Evolutionary conservation across 164 flowering plant species (phyloP).

Genomic region (Nelumbo lutea): DNA sequence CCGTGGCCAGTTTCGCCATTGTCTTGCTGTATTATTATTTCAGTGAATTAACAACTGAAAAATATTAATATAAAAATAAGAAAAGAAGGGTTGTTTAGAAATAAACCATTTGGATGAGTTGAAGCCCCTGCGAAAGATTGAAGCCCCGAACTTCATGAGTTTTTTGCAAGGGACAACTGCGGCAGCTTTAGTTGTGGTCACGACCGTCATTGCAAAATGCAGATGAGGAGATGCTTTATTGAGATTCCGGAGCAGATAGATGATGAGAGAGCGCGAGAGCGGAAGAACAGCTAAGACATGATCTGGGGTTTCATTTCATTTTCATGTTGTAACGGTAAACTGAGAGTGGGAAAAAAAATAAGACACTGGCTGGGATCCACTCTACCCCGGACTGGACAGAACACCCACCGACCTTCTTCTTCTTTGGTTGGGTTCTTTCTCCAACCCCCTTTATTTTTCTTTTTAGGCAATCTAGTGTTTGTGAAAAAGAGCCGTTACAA

Average conservation of each 20-base stretch:
- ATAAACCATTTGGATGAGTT: constrained; percentile 83
- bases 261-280: neutral
- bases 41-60: neutral
- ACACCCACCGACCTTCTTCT: neutral
- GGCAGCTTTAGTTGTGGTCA: neutral
- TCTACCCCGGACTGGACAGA: neutral
- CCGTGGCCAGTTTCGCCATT: constrained; percentile 74
- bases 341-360: neutral
- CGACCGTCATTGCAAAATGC: constrained; percentile 21
- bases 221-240: neutral
- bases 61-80: neutral
- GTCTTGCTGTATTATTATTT: constrained; percentile 55
- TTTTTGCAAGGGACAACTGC: constrained; percentile 33
- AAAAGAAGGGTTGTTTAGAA: neutral
- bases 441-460: neutral
- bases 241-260: too few relatives aligned
- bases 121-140: constrained; percentile 57
- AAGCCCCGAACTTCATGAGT: constrained; percentile 35
- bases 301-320: too few relatives aligned
- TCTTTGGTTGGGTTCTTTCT: neutral
- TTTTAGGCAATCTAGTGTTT: neutral
- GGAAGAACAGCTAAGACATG: neutral
- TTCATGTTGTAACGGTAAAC: constrained; percentile 22
- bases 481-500: constrained; percentile 14
- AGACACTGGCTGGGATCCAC: neutral